Evolutionary conservation across 2,329 filamentous ascomycete species (phyloP), one percentile per base, ranked within the genome.

Genomic region (Phyllachora maydis): DNA sequence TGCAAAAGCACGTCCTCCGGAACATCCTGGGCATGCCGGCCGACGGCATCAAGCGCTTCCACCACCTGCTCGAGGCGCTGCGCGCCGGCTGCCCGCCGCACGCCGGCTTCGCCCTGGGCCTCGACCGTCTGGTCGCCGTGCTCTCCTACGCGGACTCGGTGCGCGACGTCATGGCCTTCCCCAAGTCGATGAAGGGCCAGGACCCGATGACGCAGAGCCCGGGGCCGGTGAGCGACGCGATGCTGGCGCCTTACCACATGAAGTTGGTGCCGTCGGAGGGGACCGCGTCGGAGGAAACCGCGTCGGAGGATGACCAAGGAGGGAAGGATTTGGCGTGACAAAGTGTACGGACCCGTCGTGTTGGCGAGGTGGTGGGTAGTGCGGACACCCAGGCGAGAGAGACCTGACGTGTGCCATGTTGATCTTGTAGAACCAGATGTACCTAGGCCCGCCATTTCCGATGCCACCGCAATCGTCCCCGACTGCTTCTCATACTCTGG

Each of bases 81-180:
- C 56, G 67, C 6, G 69, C 77, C 0, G 90, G 85, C 1, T 95
- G 88, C 50, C 88, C 88, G 8, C 90, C 88, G 0, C 88, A 98
- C 42, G 83, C 88, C 0, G 88, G 88, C 0, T 75, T 98, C 32
- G 88, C 88, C 1, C 53, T 98, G 10, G 88, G 88, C 0, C 92
- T 93, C 42, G 88, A 98, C 44, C 61, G 88, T 4, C 47, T 98
- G 23, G 59, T 88, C 18, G 74, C 85, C 1, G 54, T 92, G 1
- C 64, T 98, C 56, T 64, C 74, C 12, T 74, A 72, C 2, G 72
- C 64, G 16, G 59, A 74, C 8, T 82, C 74, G 2, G 74, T 98
- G 3, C 59, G 78, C 29, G 85, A 98, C 50, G 85, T 98, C 2
- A 93, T 98, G 46, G 83, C 83, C 0, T 98, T 98, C 40, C 90